These are phyloP conservation scores for Eimeria maxima DNA, from an alignment of 169 alveolate species.

Conservation along the genomic window DNA sequence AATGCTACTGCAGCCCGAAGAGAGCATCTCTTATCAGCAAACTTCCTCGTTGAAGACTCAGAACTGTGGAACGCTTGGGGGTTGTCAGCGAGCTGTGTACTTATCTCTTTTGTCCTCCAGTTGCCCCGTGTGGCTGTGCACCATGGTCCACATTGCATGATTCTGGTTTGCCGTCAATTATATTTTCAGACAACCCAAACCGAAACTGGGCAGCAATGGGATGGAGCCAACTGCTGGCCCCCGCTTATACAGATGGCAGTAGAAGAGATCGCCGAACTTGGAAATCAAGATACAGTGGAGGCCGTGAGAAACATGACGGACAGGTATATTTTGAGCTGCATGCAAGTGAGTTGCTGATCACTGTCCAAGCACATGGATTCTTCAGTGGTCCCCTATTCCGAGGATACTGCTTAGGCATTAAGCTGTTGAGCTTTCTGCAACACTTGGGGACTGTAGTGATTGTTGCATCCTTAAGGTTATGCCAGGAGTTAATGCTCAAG, in stretches of 20 bases:
- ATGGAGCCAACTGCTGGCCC: slow-evolving; percentile 86
- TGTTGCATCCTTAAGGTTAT: not conserved
- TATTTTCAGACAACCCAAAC: slow-evolving; percentile 56
- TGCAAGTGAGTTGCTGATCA: slow-evolving; percentile 22
- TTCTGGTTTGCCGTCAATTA: not conserved
- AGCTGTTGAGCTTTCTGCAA: not conserved
- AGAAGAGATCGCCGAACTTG: not conserved
- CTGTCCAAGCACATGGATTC: not conserved
- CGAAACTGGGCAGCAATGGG: slow-evolving; percentile 84
- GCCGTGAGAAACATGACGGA: slow-evolving; percentile 33
- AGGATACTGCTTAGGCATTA: not conserved
- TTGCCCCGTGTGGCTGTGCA: not conserved
- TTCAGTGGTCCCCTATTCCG: not conserved
- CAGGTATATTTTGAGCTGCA: not conserved
- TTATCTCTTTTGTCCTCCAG: not conserved
- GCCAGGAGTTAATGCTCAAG: not conserved
- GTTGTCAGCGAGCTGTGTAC: slow-evolving; percentile 37
- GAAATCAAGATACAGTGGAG: not conserved
- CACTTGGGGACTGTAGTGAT: not conserved
- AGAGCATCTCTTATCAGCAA: not conserved
- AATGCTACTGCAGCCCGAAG: not conserved
- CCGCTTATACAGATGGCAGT: slow-evolving; percentile 82
- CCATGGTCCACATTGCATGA: not conserved
- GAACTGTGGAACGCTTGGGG: slow-evolving; percentile 79
- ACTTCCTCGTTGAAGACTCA: slow-evolving; percentile 64